These are phyloP conservation scores for Leccinum ochraceum DNA, from an alignment of 768 basidiomycete species.

Conservation along the genomic window DNA sequence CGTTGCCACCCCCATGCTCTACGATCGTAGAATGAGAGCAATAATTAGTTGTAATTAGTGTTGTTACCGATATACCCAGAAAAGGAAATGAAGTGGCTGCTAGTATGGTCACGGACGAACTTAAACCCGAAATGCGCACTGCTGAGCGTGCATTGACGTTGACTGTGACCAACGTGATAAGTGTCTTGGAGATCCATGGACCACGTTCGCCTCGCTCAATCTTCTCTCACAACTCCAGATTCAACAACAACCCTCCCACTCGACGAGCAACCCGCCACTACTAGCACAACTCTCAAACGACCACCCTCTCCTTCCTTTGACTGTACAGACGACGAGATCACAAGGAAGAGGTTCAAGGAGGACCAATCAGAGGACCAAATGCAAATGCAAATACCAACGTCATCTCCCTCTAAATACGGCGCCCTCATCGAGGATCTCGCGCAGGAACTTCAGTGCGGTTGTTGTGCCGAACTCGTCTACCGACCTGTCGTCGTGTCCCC, in stretches of 20 bases:
- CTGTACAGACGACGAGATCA: constrained; percentile 44
- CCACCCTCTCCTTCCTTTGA: constrained; percentile 62
- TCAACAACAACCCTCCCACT: constrained; percentile 9
- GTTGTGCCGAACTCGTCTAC: constrained; percentile 82
- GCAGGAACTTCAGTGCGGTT: constrained; percentile 82
- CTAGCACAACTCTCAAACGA: constrained; percentile 48
- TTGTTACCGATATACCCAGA: constrained; percentile 22
- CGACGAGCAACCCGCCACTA: constrained; percentile 17
- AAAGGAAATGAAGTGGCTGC: constrained; percentile 28
- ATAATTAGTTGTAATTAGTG: not conserved
- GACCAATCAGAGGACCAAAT: constrained; percentile 29
- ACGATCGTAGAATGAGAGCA: not conserved
- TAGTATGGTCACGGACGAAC: constrained; percentile 19
- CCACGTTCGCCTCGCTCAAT: constrained; percentile 3
- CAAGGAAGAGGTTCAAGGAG: constrained; percentile 64
- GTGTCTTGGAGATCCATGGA: constrained; percentile 21
- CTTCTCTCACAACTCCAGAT: not conserved
- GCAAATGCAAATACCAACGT: constrained; percentile 15
- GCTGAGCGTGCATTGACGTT: constrained; percentile 15
- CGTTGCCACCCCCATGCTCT: constrained; percentile 40
- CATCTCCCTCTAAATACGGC: constrained; percentile 24
- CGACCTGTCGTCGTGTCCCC: constrained; percentile 79
- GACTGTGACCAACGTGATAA: constrained; percentile 22
- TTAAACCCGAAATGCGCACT: constrained; percentile 24
- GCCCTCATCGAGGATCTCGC: constrained; percentile 60